Base-by-base conservation (phyloP, 2,329 filamentous ascomycete species). In the Pseudogymnoascus sp. region DNA sequence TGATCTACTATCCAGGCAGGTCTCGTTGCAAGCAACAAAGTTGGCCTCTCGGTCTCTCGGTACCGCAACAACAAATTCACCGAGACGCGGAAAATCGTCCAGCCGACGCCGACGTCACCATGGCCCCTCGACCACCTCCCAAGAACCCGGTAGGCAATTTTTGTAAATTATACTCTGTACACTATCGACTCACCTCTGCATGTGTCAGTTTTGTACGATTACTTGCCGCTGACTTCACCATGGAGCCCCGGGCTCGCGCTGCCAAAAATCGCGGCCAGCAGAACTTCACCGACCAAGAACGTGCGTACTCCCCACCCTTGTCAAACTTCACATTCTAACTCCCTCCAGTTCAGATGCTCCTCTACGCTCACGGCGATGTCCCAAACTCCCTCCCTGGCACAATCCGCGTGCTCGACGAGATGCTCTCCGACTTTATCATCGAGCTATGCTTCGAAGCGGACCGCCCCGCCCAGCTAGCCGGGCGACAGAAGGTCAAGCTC, bases 401-500 rank as follows among this genome's bases (percentile, higher is more conserved):
- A 8, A 83, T 96, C 65, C 87, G 89, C 66, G 85, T 93, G 61
- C 87, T 97, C 60, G 95, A 97, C 80, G 93, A 97, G 78, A 93
- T 97, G 69, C 86, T 96, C 65, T 96, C 93, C 66, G 95, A 97
- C 79, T 97, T 96, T 80, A 91, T 97, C 74, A 91, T 96, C 74
- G 91, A 95, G 75, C 88, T 95, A 62, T 93, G 90, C 77, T 95
- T 96, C 78, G 88, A 91, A 73, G 93, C 95, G 3, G 91, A 92
- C 3, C 86, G 90, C 49, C 88, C 88, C 62, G 95, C 95, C 0
- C 87, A 90, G 74, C 91, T 96, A 76, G 87, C 90, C 2, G 89
- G 92, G 0, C 89, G 95, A 1, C 91, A 96, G 71, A 99, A 99
- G 78, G 92, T 99, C 77, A 99, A 99, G 76, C 90, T 96, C 71